Conservation (phyloP, 306 rosid species). For the Clitoria ternatea region DNA sequence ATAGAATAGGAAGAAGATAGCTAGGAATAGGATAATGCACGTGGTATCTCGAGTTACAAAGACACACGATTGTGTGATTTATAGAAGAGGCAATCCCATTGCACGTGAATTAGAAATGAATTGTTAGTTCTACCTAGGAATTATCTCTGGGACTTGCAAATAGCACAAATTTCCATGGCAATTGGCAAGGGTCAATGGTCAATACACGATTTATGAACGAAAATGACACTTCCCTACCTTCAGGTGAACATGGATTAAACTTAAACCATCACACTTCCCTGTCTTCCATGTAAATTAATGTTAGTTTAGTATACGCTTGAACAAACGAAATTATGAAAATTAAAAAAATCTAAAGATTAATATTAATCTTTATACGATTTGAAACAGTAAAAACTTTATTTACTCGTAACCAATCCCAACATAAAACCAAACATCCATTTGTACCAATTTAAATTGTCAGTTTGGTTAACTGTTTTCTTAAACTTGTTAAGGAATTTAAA, state of each 20-base stretch:
- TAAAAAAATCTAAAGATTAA: no score
- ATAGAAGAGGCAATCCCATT: not conserved
- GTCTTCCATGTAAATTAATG: no score
- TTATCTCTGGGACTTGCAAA: not conserved
- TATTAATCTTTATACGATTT: no score
- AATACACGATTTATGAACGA: not conserved
- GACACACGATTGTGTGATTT: not conserved
- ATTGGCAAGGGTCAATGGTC: slow-evolving; percentile 22
- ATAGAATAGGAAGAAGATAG: not conserved
- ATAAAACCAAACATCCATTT: no score
- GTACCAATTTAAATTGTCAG: no score
- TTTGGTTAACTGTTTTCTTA: no score
- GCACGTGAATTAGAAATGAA: slow-evolving; percentile 32
- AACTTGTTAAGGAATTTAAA: no score
- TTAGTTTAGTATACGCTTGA: no score
- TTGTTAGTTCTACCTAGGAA: not conserved
- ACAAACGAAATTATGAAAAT: no score
- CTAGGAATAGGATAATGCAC: slow-evolving; percentile 1
- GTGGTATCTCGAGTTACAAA: not conserved
- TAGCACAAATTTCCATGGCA: slow-evolving; percentile 25
- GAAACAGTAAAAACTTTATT: no score
- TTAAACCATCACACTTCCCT: not conserved
- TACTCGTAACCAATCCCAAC: no score
- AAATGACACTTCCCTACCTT: not conserved
- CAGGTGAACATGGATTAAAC: not conserved